Evolutionary conservation across 768 basidiomycete species (phyloP), one percentile per base, ranked within the genome.

Genomic region (Rubroboletus satanas): DNA sequence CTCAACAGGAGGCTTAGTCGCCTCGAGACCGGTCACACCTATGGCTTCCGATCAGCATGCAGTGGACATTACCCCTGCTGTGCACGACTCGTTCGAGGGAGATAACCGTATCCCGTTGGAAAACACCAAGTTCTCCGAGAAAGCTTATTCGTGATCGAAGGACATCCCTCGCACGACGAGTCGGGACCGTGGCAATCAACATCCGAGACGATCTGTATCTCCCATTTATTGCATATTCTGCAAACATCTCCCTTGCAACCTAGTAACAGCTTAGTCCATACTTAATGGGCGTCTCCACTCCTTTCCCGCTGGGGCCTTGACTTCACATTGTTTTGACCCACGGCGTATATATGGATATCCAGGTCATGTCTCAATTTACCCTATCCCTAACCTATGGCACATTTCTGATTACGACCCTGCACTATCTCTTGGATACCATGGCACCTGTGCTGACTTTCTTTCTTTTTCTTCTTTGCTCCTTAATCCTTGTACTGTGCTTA

Each of bases 21-120:
- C 85, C 6, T 90, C 89, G 49, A 81, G 89, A 55, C 89, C 89
- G 12, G 84, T 79, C 17, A 92, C 89, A 6, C 89, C 89, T 1
- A 75, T 77, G 32, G 79, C 60, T 4, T 51, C 56, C 33, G 70
- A 83, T 57, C 74, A 79, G 32, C 74, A 76, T 54, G 69, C 66
- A 33, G 79, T 82, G 23, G 70, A 71, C 23, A 75, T 74, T 23
- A 65, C 72, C n/a, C 75, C 77, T 29, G 65, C 72, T 28, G 76
- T 75, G 54, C 76, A 71, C 47, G 71, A 75, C 37, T 79, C 77
- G 8, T 73, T 77, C 49, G 73, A 73, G 33, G 73, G 69, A 14
- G 69, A 59, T 29, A 77, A 77, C 44, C 67, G 62, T 12, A 66
- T 73, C 36, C 76, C 71, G 17, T 52, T 74, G 63, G 79, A 81